These are phyloP conservation scores for Leptosphaerulina australis DNA, from an alignment of 2,329 filamentous ascomycete genomes.

Conservation along the genomic window DNA sequence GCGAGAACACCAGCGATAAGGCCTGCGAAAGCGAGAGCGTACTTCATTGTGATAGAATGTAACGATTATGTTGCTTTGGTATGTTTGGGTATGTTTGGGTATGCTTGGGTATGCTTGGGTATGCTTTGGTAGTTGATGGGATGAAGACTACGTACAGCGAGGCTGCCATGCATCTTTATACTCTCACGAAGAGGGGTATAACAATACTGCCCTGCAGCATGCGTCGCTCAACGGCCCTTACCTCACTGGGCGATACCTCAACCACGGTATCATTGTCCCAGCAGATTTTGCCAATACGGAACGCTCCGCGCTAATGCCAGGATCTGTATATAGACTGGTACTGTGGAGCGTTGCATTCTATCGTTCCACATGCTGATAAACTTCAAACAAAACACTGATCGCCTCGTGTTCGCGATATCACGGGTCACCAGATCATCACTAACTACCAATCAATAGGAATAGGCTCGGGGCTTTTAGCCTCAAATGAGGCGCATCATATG, in stretches of 20 bases:
- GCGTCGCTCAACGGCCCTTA: neutral
- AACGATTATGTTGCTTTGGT: neutral
- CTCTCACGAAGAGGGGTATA: neutral
- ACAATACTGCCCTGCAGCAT: neutral
- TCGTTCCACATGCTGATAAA: slow-evolving; percentile 12
- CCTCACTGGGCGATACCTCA: slow-evolving; percentile 1
- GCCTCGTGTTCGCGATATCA: slow-evolving; percentile 10
- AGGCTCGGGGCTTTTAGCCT: slow-evolving; percentile 10
- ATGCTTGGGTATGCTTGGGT: no score
- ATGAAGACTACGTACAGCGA: neutral
- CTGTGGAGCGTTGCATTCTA: slow-evolving; percentile 18
- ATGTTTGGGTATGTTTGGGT: no score
- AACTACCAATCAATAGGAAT: neutral
- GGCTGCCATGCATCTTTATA: slow-evolving; percentile 13
- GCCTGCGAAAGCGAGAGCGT: slow-evolving; percentile 35
- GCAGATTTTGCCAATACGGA: neutral
- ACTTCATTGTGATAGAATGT: slow-evolving; percentile 43
- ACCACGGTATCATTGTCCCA: slow-evolving; percentile 3
- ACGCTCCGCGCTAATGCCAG: slow-evolving; percentile 1
- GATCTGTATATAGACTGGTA: slow-evolving; percentile 1
- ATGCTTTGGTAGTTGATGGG: slow-evolving; percentile 1
- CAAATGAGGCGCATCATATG: slow-evolving; percentile 14
- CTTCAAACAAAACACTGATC: slow-evolving; percentile 22
- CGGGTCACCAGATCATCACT: slow-evolving; percentile 12
- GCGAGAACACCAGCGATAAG: slow-evolving; percentile 36